A percentile compares a stretch with the other conserved stretches of the same genome.
Conservation (phyloP, 106 monocot genomes). For the Phalaenopsis equestris region DNA sequence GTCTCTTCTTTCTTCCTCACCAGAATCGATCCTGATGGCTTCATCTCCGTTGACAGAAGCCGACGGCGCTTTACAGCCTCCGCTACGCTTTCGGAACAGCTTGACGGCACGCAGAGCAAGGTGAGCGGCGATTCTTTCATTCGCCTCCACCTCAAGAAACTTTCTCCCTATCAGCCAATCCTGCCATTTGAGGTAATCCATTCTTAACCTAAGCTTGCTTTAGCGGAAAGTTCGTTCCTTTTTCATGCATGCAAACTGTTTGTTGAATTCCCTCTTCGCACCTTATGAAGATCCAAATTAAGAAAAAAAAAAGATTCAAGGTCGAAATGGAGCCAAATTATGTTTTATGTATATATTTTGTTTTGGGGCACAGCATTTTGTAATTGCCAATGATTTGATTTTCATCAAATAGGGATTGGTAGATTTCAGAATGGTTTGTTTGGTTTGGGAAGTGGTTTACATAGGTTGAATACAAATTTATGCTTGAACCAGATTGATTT, state of each 20-base stretch:
- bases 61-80: constrained; percentile 31
- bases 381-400: background rate
- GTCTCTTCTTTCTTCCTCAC: constrained; percentile 1
- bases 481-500: background rate
- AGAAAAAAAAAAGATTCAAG: background rate
- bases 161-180: constrained; percentile 87
- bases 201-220: background rate
- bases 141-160: constrained; percentile 70
- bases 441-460: background rate
- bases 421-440: background rate
- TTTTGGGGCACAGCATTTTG: background rate
- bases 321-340: background rate
- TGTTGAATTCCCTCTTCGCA: constrained; percentile 7
- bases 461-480: background rate
- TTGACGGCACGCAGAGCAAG: constrained; percentile 11
- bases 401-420: background rate
- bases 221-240: background rate
- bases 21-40: background rate
- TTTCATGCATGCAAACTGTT: constrained; percentile 17
- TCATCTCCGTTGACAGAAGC: background rate
- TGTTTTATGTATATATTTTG: background rate
- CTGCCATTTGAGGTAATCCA: constrained; percentile 82
- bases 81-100: constrained; percentile 29
- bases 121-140: constrained; percentile 84
- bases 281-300: too few relatives aligned